Percentiles rank a stretch among this genome's conserved stretches.
Conservation (phyloP, 2,329 filamentous ascomycete species). For the Xylaria sp. region DNA sequence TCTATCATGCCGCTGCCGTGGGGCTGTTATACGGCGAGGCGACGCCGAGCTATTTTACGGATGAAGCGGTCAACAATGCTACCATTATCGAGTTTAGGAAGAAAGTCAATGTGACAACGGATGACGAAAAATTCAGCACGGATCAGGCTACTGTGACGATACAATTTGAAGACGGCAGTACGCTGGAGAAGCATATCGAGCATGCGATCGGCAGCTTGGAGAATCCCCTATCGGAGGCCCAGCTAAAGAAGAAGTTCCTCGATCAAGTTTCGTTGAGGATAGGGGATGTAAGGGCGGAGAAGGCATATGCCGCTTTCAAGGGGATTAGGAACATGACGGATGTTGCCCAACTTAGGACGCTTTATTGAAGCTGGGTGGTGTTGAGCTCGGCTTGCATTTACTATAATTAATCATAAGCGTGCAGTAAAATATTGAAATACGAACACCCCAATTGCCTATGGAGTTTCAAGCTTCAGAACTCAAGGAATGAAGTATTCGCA, state of each 20-base stretch:
- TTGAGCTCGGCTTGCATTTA: too few relatives aligned
- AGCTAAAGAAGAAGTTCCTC: slow-evolving; percentile 61
- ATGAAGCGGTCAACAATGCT: slow-evolving; percentile 56
- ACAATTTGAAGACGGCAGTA: slow-evolving; percentile 51
- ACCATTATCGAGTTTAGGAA: slow-evolving; percentile 51
- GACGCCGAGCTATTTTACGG: slow-evolving; percentile 63
- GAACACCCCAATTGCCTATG: neutral
- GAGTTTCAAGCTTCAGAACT: neutral
- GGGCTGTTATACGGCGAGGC: slow-evolving; percentile 62
- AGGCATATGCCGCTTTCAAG: slow-evolving; percentile 51
- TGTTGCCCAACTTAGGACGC: slow-evolving; percentile 40
- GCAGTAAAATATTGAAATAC: too few relatives aligned
- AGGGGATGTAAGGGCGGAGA: slow-evolving; percentile 51
- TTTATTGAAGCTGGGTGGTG: slow-evolving; percentile 18
- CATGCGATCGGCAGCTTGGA: slow-evolving; percentile 63
- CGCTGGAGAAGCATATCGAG: slow-evolving; percentile 56
- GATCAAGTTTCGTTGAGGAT: slow-evolving; percentile 58
- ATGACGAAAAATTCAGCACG: slow-evolving; percentile 51
- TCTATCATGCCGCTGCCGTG: slow-evolving; percentile 64
- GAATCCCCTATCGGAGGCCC: slow-evolving; percentile 55
- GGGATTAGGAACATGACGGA: slow-evolving; percentile 49
- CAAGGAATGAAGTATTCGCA: neutral
- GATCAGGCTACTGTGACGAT: slow-evolving; percentile 54
- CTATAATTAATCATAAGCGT: too few relatives aligned
- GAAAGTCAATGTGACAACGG: slow-evolving; percentile 56